Evolutionary conservation across 1,139 yeast genomes (phyloP).

Genomic region (Geotrichum europaeum): DNA sequence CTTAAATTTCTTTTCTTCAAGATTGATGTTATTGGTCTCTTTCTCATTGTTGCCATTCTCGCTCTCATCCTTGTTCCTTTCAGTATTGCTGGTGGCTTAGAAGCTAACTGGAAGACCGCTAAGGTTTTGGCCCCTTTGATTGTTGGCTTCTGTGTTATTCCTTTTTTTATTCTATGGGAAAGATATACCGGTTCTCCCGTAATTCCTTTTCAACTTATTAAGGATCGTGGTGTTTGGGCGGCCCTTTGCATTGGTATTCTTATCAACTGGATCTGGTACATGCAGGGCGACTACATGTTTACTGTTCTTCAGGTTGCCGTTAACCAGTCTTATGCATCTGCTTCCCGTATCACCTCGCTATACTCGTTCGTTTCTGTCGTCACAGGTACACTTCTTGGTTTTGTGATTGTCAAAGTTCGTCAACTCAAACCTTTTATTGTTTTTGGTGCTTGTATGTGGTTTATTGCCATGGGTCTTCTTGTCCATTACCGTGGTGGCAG

Average conservation of each 20-base stretch:
- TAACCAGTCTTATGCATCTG: conserved; percentile 51
- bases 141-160: conserved; percentile 53
- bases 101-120: conserved; percentile 48
- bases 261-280: conserved; percentile 54
- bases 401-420: conserved; percentile 46
- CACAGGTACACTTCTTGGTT: conserved; percentile 54
- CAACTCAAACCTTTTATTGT: conserved; percentile 57
- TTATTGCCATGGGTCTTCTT: conserved; percentile 54
- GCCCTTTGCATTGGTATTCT: conserved; percentile 50
- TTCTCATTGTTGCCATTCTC: conserved; percentile 45
- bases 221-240: conserved; percentile 65
- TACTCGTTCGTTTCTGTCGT: conserved; percentile 62
- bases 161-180: conserved; percentile 54
- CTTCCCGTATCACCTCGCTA: conserved; percentile 58
- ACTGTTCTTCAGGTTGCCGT: conserved; percentile 60
- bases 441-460: conserved; percentile 51
- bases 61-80: conserved; percentile 47
- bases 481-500: conserved; percentile 52
- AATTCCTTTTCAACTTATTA: conserved; percentile 50
- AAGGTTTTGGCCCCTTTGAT: conserved; percentile 59
- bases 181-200: conserved; percentile 50
- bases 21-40: conserved; percentile 50
- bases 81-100: conserved; percentile 57
- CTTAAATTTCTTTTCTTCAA: conserved; percentile 40
- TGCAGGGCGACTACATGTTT: conserved; percentile 65